A percentile compares a stretch with the other conserved stretches of the same genome.
phyloP scores from a whole-genome alignment of 2,329 filamentous ascomycete species.

The Aspergillus chevalieri region DNA sequence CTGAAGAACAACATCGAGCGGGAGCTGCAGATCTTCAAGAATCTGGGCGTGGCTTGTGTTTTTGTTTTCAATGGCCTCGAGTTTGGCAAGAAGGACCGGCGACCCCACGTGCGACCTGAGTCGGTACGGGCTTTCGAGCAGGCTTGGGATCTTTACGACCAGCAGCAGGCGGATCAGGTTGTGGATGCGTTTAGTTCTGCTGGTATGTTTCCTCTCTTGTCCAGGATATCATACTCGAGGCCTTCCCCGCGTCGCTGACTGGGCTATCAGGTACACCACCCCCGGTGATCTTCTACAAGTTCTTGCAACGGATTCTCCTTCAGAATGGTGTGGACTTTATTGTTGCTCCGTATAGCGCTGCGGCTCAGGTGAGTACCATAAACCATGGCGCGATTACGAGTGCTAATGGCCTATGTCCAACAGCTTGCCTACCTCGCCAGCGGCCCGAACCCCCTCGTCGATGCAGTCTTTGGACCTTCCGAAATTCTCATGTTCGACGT shows the following conservation, averaged over 20 bases:
- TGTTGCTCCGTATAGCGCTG: constrained; percentile 80
- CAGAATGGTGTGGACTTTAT: constrained; percentile 66
- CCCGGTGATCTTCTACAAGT: constrained; percentile 66
- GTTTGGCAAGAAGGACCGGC: constrained; percentile 66
- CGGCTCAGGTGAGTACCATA: constrained; percentile 65
- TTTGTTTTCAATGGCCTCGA: constrained; percentile 92
- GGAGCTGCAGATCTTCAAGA: constrained; percentile 67
- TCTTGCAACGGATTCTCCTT: constrained; percentile 68
- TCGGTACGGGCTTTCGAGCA: constrained; percentile 63
- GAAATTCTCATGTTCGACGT: constrained; percentile 83
- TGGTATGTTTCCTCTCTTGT: constrained; percentile 46
- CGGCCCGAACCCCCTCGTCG: constrained; percentile 60
- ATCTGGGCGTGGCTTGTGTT: constrained; percentile 65
- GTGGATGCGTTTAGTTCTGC: constrained; percentile 82
- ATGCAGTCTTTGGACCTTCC: constrained; percentile 75
- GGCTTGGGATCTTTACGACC: constrained; percentile 84
- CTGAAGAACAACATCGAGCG: constrained; percentile 68
- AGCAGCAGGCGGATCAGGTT: constrained; percentile 70
- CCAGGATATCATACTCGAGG: not conserved
- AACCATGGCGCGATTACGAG: not conserved
- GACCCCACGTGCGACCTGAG: constrained; percentile 53
- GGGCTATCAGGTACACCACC: constrained; percentile 57
- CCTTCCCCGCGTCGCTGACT: constrained; percentile 20
- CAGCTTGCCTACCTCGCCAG: constrained; percentile 69
- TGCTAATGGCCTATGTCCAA: not conserved